Evolutionary conservation across 208 protist species (phyloP).

Genomic region (Tritrichomonas musculus): DNA sequence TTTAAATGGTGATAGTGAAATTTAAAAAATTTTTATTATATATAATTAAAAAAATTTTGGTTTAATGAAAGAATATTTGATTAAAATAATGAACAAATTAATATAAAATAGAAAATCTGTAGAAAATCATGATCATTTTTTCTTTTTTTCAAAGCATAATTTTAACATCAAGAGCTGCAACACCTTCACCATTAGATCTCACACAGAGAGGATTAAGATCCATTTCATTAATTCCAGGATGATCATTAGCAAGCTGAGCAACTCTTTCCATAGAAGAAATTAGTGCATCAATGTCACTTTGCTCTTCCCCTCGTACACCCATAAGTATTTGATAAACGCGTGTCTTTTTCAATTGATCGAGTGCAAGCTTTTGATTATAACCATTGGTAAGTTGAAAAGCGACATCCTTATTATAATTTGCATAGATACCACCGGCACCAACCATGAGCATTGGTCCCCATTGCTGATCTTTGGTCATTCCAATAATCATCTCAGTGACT

Average conservation of each 20-base stretch:
- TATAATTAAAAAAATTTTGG: no score
- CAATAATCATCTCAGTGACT: not conserved
- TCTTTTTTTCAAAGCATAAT: no score
- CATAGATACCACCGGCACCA: not conserved
- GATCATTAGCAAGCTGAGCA: not conserved
- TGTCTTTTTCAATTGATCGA: not conserved
- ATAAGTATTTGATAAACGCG: not conserved
- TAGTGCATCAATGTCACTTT: not conserved
- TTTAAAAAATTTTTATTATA: no score
- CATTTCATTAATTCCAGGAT: not conserved
- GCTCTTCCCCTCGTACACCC: not conserved
- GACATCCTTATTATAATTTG: not conserved
- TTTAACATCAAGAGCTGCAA: not conserved
- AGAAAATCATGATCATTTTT: no score
- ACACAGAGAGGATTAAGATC: not conserved
- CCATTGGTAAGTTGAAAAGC: not conserved
- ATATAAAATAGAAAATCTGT: no score
- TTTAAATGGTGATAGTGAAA: no score
- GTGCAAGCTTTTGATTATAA: not conserved
- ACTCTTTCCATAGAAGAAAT: not conserved
- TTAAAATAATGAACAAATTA: no score
- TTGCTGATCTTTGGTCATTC: not conserved
- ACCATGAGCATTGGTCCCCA: not conserved
- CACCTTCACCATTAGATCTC: not conserved
- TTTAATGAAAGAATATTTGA: no score